These are phyloP conservation scores for Mycena sp. DNA, from an alignment of 1,284 basidiomycete species.

Conservation along the genomic window DNA sequence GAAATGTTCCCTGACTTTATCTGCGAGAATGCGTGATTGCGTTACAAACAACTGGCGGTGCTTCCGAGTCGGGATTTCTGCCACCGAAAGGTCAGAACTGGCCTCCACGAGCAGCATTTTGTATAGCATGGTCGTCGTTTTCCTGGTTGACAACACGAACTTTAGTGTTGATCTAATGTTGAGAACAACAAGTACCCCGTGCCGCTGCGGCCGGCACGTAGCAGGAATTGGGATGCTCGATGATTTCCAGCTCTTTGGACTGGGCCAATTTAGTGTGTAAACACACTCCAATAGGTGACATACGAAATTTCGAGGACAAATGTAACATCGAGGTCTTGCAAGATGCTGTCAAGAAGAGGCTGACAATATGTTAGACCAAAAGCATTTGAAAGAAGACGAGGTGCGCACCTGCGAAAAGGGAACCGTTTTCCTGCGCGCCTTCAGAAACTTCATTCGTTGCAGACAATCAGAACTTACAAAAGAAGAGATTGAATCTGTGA, in stretches of 20 bases:
- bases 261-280: background rate
- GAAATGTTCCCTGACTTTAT: conserved; percentile 62
- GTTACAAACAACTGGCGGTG: conserved; percentile 76
- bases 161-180: background rate
- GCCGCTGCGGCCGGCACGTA: conserved; percentile 79
- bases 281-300: conserved; percentile 9
- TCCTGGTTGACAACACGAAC: conserved; percentile 46
- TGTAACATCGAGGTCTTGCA: conserved; percentile 60
- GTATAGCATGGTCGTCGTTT: conserved; percentile 80
- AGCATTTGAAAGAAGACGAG: background rate
- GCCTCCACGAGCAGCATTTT: conserved; percentile 76
- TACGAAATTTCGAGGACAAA: conserved; percentile 52
- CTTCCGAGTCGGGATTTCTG: conserved; percentile 34
- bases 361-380: background rate
- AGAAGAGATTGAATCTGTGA: conserved; percentile 13
- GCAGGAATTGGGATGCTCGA: conserved; percentile 67
- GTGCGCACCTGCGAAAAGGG: conserved; percentile 24
- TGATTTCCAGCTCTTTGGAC: conserved; percentile 68
- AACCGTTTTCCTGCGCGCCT: conserved; percentile 27
- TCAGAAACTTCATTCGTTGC: conserved; percentile 13
- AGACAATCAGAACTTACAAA: background rate
- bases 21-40: conserved; percentile 68
- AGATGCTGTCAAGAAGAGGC: conserved; percentile 36
- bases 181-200: conserved; percentile 59
- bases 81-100: conserved; percentile 49